Conservation (phyloP, 2,329 filamentous ascomycete genomes). For the Trichoderma brevicompactum region DNA sequence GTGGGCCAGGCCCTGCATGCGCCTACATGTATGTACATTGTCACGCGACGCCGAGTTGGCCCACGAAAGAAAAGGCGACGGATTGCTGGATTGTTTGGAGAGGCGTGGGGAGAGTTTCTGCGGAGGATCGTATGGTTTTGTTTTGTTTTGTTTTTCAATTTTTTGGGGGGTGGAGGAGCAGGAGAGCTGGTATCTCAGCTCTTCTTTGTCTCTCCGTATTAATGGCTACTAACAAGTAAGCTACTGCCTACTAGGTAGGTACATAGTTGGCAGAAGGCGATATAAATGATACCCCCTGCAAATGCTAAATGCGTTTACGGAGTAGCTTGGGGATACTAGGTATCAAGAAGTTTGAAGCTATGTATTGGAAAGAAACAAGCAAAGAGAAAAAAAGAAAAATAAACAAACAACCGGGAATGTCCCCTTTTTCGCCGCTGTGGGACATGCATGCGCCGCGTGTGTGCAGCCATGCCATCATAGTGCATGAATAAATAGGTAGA, state of each 20-base stretch:
- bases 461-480: background rate
- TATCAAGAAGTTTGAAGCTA: no score
- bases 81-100: background rate
- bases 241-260: background rate
- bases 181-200: no score
- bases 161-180: no score
- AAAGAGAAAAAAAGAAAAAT: background rate
- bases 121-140: slow-evolving; percentile 19
- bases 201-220: no score
- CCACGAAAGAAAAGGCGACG: background rate
- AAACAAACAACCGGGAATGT: background rate
- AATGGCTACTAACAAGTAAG: background rate
- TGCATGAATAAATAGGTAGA: slow-evolving; percentile 13
- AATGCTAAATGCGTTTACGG: no score
- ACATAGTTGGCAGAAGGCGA: background rate
- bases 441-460: background rate
- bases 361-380: background rate
- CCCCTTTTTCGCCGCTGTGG: background rate
- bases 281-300: no score
- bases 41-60: slow-evolving; percentile 10
- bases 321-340: no score
- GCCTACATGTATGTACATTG: slow-evolving; percentile 9
- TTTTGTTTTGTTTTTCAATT: background rate
- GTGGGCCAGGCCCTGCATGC: slow-evolving; percentile 22
- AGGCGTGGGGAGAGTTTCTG: background rate